Base-by-base conservation (phyloP, 176 grass and related monocot species). In the Oryza meridionalis region DNA sequence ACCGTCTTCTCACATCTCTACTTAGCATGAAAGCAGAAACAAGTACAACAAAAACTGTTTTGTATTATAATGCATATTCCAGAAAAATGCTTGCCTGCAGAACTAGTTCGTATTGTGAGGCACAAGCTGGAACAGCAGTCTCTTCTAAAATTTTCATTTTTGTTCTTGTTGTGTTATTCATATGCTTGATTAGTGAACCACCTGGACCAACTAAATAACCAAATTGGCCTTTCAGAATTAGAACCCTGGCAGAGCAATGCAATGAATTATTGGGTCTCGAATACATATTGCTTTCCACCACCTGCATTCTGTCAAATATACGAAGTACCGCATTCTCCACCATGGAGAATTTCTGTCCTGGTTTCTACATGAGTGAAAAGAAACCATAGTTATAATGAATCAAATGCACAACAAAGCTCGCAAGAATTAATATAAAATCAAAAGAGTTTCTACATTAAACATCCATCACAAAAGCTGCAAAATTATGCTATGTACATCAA, bases 281-380 rank as follows among this genome's bases (percentile, higher is more conserved):
- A 9, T 2, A 37, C 65, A 5, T 40, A 35, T 77, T 69, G 38
- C 62, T 75, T 88, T 69, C 72, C n/a, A 88, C 1, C 80, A 83
- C 70, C 46, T 65, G 65, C 81, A 88, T 88, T 75, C 87, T 88
- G n/a, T 88, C 76, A 74, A 80, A 88, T 78, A 88, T 69, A 75
- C 40, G 63, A 11, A 88, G 69, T 44, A 88, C 27, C 75, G 81
- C 87, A 22, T 38, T 80, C 83, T 88, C 46, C 45, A 84, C 87
- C 73, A 15, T 69, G 49, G 71, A 83, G 42, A 21, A 80, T 27
- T 74, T 42, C 0, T 49, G 70, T 38, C 65, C 76, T 80, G 46
- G 76, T 16, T 38, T 61, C 87, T 88, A 46, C 87, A 84, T 38
- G 11, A 65, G 53, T 22, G 49, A 82, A 82, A 1, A 43, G 12